Evolutionary conservation across 1,284 basidiomycete species (phyloP).

Genomic region (Boletus sp.): DNA sequence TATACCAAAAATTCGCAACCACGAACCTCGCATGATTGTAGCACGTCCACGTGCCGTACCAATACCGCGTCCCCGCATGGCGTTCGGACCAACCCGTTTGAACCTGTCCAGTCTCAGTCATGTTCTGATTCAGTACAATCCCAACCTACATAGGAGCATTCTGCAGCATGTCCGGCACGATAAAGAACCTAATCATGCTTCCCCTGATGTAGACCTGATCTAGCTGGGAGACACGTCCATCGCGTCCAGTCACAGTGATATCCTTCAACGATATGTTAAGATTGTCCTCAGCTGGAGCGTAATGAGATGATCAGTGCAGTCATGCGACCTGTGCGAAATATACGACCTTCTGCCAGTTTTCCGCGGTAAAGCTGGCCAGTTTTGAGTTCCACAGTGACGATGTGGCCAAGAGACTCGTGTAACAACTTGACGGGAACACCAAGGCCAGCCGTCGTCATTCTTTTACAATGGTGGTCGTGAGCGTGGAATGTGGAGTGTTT

Average conservation of each 20-base stretch:
- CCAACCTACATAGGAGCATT: slow-evolving; percentile 93
- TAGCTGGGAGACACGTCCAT: slow-evolving; percentile 98
- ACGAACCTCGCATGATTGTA: slow-evolving; percentile 89
- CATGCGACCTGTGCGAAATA: slow-evolving; percentile 16
- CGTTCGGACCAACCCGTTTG: slow-evolving; percentile 96
- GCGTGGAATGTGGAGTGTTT: slow-evolving; percentile 13
- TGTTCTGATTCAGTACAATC: not conserved
- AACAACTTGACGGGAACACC: slow-evolving; percentile 91
- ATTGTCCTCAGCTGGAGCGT: slow-evolving; percentile 87
- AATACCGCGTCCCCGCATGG: slow-evolving; percentile 98
- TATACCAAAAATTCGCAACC: slow-evolving; percentile 7
- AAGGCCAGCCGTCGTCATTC: slow-evolving; percentile 49
- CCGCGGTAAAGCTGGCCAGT: slow-evolving; percentile 96
- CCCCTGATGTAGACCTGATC: slow-evolving; percentile 99
- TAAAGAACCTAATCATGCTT: slow-evolving; percentile 97
- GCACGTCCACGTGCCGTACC: slow-evolving; percentile 95
- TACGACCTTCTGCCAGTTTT: slow-evolving; percentile 88
- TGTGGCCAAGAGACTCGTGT: slow-evolving; percentile 92
- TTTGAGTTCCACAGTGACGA: slow-evolving; percentile 97
- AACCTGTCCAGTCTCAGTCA: slow-evolving; percentile 62
- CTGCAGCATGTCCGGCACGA: slow-evolving; percentile 98
- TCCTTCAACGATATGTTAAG: slow-evolving; percentile 95
- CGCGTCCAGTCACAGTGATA: slow-evolving; percentile 96
- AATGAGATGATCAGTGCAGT: slow-evolving; percentile 23
- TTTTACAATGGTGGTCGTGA: slow-evolving; percentile 11